Evolutionary conservation across 177 flowering plant species (phyloP), one percentile per base, ranked within the genome.

Genomic region (Vitis hybrid): DNA sequence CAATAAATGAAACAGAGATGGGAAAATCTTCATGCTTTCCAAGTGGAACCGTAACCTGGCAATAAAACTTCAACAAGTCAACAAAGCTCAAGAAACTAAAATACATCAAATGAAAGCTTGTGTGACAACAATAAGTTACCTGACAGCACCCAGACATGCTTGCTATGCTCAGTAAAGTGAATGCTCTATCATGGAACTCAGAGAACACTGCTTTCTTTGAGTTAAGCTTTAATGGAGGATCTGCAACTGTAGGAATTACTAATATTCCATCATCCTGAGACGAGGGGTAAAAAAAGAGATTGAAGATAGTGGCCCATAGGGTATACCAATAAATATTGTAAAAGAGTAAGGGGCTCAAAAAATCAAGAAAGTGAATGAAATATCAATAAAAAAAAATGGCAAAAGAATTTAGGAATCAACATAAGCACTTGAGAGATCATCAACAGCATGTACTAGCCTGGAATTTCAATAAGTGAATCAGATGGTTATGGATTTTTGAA

Each of bases 111-210:
- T 2, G 45, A 65, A 72, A 65, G 39, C 14, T 51, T 9, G 62
- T 22, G 16, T 14, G 50, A 20, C 1, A 62, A 67, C 9, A 33
- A 14, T 20, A 62, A 64, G 26, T 55, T 78, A 91, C 98, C 97
- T 95, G 94, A 81, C 99, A 95, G 77, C 99, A 90, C 3, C 99
- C 98, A 70, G 99, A 90, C 92, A 93, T 87, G 77, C 87, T 86
- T n/a, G 92, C 87, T 65, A 95, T 86, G 85, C 99, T 87, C 59
- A 82, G 70, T 45, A 93, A 55, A 56, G 85, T 81, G 72, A 78
- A 81, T 56, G 88, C 79, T 78, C 90, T 81, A 69, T 87, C 87
- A 65, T 75, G 83, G 73, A 85, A 89, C 86, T 93, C 97, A 64
- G 77, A 52, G 33, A 76, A 74, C 51, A 74, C 51, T 22, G 73